Percentiles rank a stretch among this genome's conserved stretches.
These are phyloP conservation scores for Trichaptum fuscoviolaceum DNA, from an alignment of 768 basidiomycete species.

Conservation along the genomic window DNA sequence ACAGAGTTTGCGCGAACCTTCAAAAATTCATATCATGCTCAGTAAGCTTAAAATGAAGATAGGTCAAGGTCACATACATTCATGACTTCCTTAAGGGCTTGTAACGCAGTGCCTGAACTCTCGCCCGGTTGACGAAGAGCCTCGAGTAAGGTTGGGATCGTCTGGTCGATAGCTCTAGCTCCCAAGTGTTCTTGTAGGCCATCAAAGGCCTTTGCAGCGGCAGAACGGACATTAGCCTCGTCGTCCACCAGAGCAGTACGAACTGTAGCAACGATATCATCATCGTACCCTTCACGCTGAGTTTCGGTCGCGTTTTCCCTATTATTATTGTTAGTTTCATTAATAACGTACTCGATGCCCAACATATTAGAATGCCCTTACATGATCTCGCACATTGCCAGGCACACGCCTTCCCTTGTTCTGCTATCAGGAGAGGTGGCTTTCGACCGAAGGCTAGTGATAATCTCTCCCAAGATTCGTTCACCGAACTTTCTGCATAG, in stretches of 20 bases:
- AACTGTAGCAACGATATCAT: constrained; percentile 81
- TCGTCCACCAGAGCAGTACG: constrained; percentile 84
- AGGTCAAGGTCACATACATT: constrained; percentile 45
- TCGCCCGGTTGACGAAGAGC: constrained; percentile 91
- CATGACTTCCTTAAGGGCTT: constrained; percentile 93
- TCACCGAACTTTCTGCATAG: constrained; percentile 96
- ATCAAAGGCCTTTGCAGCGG: constrained; percentile 88
- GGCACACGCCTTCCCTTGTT: constrained; percentile 79
- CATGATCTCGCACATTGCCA: constrained; percentile 87
- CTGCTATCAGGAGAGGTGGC: constrained; percentile 56
- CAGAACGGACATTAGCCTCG: constrained; percentile 77
- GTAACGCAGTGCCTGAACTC: constrained; percentile 90
- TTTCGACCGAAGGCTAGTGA: constrained; percentile 68
- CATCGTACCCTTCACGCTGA: constrained; percentile 84
- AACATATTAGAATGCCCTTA: constrained; percentile 29
- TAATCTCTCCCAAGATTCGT: constrained; percentile 76
- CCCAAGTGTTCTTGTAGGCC: constrained; percentile 90
- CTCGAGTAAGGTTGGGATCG: constrained; percentile 90
- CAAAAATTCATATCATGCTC: constrained; percentile 1
- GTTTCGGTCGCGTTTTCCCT: constrained; percentile 81
- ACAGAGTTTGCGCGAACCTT: constrained; percentile 92
- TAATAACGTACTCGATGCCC: too few relatives aligned
- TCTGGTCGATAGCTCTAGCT: constrained; percentile 89
- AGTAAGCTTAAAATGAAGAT: background rate
- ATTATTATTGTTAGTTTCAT: constrained; percentile 11